Evolutionary conservation across 176 grass and related monocot species (phyloP).

Genomic region (Tillandsia fasciculata): DNA sequence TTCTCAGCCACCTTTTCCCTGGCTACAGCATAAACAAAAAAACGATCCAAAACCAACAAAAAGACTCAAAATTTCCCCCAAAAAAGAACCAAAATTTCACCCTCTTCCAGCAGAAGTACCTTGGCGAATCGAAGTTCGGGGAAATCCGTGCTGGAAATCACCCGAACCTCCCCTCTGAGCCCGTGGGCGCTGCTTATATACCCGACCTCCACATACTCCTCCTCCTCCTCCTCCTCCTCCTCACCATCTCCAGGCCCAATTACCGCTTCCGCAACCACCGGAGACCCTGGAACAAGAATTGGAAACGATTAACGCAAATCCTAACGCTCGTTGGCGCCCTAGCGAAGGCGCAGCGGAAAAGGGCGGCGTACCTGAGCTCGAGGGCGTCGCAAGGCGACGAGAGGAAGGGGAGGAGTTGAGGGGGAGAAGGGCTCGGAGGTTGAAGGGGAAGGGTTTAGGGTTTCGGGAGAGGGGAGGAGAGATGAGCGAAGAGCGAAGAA

Average conservation of each 20-base stretch:
- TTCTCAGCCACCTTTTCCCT: conserved; percentile 70
- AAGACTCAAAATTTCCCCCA: too few species aligned
- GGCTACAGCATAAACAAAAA: conserved; percentile 34
- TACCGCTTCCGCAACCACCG: conserved; percentile 10
- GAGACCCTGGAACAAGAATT: conserved; percentile 16
- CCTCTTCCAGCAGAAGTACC: conserved; percentile 18
- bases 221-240: conserved; percentile 8
- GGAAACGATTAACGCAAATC: neutral
- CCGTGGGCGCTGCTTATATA: conserved; percentile 59
- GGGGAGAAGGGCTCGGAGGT: neutral
- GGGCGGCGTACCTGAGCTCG: neutral
- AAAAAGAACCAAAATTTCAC: neutral
- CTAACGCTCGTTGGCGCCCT: neutral
- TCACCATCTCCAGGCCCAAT: conserved; percentile 12
- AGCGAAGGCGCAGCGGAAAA: neutral
- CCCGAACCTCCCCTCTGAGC: conserved; percentile 72
- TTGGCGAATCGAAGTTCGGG: conserved; percentile 70
- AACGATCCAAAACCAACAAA: neutral
- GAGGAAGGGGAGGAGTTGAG: conserved; percentile 4
- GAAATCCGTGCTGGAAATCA: conserved; percentile 68
- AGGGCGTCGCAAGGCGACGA: neutral
- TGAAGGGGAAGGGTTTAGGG: neutral
- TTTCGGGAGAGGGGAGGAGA: neutral
- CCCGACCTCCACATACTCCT: conserved; percentile 50
- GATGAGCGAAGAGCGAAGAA: neutral